Conservation (phyloP, 2,329 filamentous ascomycete genomes). For the Sporothrix pseudoabietina region DNA sequence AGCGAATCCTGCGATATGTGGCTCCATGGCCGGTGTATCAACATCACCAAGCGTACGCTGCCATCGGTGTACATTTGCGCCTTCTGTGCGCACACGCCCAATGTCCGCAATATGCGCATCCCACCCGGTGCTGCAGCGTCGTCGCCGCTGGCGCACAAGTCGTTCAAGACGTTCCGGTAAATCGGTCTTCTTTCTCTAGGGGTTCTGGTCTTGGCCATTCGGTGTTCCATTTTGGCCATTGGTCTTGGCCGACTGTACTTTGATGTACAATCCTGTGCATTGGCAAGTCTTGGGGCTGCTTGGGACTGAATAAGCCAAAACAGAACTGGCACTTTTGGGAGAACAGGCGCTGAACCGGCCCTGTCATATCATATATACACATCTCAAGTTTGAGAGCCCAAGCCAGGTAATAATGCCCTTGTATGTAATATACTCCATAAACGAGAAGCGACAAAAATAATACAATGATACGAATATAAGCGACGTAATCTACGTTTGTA, state of each 20-base stretch:
- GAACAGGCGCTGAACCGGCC: not conserved
- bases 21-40: constrained; percentile 65
- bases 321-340: not conserved
- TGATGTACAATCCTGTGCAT: not conserved
- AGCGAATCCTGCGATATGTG: constrained; percentile 68
- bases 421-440: constrained; percentile 20
- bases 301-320: not conserved
- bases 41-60: constrained; percentile 58
- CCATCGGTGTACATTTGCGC: constrained; percentile 65
- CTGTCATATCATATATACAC: constrained; percentile 7
- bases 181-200: not conserved
- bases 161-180: constrained; percentile 50
- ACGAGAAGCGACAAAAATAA: not conserved
- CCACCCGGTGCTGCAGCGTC: constrained; percentile 40
- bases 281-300: not conserved
- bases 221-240: not conserved
- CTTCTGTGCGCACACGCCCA: constrained; percentile 63
- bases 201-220: not conserved
- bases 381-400: not conserved
- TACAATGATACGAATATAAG: not conserved
- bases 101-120: constrained; percentile 52
- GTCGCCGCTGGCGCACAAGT: constrained; percentile 52
- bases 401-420: constrained; percentile 18
- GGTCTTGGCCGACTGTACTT: not conserved
- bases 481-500: not conserved